Conservation (phyloP, 257 asterid genomes). For the Fraxinus americana region DNA sequence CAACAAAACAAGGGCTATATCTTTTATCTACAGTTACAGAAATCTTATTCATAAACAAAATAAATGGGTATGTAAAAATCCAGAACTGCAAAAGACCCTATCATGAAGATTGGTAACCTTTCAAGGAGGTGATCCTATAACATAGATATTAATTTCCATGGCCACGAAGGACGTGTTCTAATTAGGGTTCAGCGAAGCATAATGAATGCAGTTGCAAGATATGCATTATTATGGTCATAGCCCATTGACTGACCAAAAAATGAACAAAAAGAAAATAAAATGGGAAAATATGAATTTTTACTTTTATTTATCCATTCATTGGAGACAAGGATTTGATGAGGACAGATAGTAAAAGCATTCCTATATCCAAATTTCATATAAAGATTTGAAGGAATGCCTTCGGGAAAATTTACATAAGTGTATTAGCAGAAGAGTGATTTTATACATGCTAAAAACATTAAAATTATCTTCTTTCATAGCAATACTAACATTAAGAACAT, state of each 20-base stretch:
- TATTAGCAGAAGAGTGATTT: neutral
- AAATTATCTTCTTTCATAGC: neutral
- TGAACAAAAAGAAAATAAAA: neutral
- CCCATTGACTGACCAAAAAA: neutral
- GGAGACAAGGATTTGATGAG: neutral
- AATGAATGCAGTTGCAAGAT: constrained; percentile 15
- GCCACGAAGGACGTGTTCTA: neutral
- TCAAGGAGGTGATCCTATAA: neutral
- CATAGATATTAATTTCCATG: constrained; percentile 14
- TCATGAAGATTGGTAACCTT: neutral
- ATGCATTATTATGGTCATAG: constrained; percentile 4
- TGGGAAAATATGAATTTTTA: constrained; percentile 4
- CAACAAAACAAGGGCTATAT: too few species aligned
- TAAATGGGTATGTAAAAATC: constrained; percentile 13
- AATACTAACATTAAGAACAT: constrained; percentile 23
- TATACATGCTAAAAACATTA: constrained; percentile 23
- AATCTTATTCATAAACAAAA: constrained; percentile 14
- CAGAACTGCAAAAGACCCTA: neutral
- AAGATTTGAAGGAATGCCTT: constrained; percentile 13
- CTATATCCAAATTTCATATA: neutral
- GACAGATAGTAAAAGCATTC: neutral
- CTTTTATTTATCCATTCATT: neutral
- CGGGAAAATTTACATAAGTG: constrained; percentile 5
- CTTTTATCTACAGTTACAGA: neutral
- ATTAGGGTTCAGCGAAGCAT: neutral